These are phyloP conservation scores for Angomonas deanei DNA, from an alignment of 208 protist genomes.

Conservation along the genomic window DNA sequence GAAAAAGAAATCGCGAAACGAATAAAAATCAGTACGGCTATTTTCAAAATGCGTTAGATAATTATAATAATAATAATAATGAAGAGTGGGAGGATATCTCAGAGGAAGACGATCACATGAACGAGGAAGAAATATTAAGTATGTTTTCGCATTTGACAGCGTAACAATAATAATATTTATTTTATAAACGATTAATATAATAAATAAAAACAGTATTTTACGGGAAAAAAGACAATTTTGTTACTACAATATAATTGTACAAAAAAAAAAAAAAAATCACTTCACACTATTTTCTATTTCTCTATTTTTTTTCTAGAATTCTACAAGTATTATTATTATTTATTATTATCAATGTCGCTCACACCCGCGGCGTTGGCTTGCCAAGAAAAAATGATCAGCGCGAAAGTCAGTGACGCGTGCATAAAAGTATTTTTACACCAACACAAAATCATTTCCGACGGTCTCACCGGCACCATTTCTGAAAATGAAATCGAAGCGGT, in stretches of 20 bases:
- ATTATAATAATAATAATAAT: constrained; percentile 6
- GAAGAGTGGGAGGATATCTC: constrained; percentile 13
- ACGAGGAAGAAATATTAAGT: constrained; percentile 59
- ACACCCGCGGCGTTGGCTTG: constrained; percentile 14
- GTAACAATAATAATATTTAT: constrained; percentile 16
- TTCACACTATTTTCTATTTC: not conserved
- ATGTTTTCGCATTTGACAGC: constrained; percentile 84
- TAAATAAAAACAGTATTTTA: not conserved
- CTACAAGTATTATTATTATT: not conserved
- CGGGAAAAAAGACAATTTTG: too few species aligned
- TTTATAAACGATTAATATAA: too few species aligned
- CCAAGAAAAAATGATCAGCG: constrained; percentile 57
- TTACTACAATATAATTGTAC: too few species aligned
- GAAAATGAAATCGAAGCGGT: constrained; percentile 46
- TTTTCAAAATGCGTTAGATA: not conserved
- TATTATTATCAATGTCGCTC: not conserved
- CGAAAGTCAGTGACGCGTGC: constrained; percentile 49
- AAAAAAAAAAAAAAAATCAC: not conserved
- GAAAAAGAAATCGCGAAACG: not conserved
- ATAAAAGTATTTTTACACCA: constrained; percentile 58
- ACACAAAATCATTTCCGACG: constrained; percentile 41
- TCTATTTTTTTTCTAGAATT: constrained; percentile 2
- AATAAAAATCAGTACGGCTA: not conserved
- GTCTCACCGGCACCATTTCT: constrained; percentile 43
- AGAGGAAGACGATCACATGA: constrained; percentile 44